These are phyloP conservation scores for Diplocarpon rosae DNA, from an alignment of 2,329 filamentous ascomycete species.

Conservation along the genomic window DNA sequence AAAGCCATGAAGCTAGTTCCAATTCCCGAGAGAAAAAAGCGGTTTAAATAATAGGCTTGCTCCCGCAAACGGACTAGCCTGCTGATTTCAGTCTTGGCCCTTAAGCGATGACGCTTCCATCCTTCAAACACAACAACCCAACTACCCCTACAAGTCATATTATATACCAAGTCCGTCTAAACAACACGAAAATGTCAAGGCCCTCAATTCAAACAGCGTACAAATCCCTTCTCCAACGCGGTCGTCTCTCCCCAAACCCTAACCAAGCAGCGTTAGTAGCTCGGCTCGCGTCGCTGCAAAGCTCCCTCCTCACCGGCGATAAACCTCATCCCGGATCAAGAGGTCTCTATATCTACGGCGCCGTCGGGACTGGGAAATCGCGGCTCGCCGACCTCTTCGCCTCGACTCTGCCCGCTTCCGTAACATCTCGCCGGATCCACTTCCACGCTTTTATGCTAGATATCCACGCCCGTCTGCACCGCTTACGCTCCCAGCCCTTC, in stretches of 20 bases:
- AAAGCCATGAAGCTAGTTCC: too few relatives aligned
- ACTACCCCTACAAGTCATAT: too few relatives aligned
- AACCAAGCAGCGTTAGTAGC: constrained; percentile 6
- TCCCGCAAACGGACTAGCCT: too few relatives aligned
- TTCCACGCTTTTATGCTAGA: constrained; percentile 12
- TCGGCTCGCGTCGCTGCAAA: constrained; percentile 4
- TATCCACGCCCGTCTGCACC: constrained; percentile 9
- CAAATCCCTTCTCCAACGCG: constrained; percentile 1
- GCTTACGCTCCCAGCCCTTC: neutral
- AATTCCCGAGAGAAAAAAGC: too few relatives aligned
- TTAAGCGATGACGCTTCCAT: too few relatives aligned
- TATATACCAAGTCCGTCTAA: too few relatives aligned
- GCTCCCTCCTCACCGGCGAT: neutral
- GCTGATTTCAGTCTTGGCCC: too few relatives aligned
- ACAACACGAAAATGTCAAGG: too few relatives aligned
- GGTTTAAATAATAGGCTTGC: too few relatives aligned
- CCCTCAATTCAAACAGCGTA: constrained; percentile 3
- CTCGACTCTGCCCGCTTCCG: constrained; percentile 3
- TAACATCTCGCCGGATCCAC: constrained; percentile 6
- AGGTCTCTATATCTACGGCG: constrained; percentile 8
- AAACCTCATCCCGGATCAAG: neutral
- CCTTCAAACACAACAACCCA: too few relatives aligned
- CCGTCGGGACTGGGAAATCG: constrained; percentile 7
- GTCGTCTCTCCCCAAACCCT: constrained; percentile 5
- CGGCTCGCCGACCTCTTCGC: constrained; percentile 8